Evolutionary conservation across 306 rosid genomes (phyloP), one percentile per base, ranked within the genome.

Genomic region (Mimosa bimucronata): DNA sequence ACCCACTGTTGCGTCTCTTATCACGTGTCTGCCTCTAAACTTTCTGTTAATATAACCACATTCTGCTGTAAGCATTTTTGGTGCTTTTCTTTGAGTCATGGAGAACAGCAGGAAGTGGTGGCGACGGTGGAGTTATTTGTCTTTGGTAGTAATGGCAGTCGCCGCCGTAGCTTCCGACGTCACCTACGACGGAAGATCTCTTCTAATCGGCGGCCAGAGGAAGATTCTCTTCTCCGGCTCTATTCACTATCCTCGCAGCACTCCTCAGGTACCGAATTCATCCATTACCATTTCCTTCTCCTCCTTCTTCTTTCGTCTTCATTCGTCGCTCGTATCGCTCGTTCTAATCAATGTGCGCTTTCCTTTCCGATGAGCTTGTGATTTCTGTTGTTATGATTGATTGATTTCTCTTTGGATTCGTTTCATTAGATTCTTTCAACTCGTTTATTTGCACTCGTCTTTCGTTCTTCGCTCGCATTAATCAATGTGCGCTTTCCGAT

Each of bases 161-260:
- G 53, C 29, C 26, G 61, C 16, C 12, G 44, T 40, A 66, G 42
- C 5, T 55, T 77, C 75, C 61, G 77, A 79, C 13, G 94, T 90
- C 0, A 88, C 86, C 14, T 92, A 90, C 34, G 94, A 94, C 45
- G 91, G 97, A 77, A 89, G 98, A 67, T 92, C 98, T 75, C 94
- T 94, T n/a, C 85, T 92, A 75, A 83, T 94, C 31, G 71, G 81
- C 48, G 98, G 94, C 31, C 78, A 86, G 4, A 83, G 97, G 64
- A 83, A 80, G 23, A 52, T 94, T 48, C 90, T 94, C 13, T 90
- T 94, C 80, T 92, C 98, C 0, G 97, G 97, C 78, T 94, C 94
- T 1, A 90, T 94, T 80, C 98, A 94, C 52, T 94, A 94, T 82
- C 94, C 97, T 74, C 96, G 98, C 48, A 92, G 97, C 81, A 90